Percentiles rank a stretch among this genome's conserved stretches.
These are phyloP conservation scores for Striga hermonthica DNA, from an alignment of 305 asterid genomes.

Conservation along the genomic window DNA sequence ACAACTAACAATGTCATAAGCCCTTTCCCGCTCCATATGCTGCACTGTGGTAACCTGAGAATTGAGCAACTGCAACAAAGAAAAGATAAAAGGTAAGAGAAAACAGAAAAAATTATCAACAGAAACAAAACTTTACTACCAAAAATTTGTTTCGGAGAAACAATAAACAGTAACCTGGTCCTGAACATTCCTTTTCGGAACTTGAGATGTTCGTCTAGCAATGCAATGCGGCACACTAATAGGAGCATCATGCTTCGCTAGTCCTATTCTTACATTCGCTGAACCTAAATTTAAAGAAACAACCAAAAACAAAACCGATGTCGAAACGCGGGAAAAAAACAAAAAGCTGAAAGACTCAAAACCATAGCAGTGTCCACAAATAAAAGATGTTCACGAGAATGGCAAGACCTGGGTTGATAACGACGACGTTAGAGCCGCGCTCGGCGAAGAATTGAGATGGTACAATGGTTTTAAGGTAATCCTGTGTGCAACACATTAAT, in stretches of 20 bases:
- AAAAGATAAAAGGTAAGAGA: not conserved
- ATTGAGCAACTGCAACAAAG: conserved; percentile 64
- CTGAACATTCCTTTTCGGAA: conserved; percentile 70
- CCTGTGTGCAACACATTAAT: conserved; percentile 44
- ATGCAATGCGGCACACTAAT: conserved; percentile 80
- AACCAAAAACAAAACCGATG: conserved; percentile 21
- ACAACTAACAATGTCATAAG: conserved; percentile 84
- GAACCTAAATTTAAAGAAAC: conserved; percentile 52
- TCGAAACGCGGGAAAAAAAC: not conserved
- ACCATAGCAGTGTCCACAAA: not conserved
- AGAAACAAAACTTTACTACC: conserved; percentile 12
- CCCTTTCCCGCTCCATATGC: conserved; percentile 94
- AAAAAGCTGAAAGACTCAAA: not conserved
- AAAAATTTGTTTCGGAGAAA: not conserved
- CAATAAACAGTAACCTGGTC: conserved; percentile 57
- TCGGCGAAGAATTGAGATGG: conserved; percentile 88
- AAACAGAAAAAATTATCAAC: not conserved
- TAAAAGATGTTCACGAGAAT: conserved; percentile 18
- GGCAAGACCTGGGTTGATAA: conserved; percentile 83
- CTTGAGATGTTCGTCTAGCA: conserved; percentile 70
- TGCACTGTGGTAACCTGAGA: conserved; percentile 90
- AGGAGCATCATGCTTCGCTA: conserved; percentile 81
- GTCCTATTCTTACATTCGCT: conserved; percentile 80
- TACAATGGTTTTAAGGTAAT: conserved; percentile 66
- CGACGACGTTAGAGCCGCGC: conserved; percentile 91